Evolutionary conservation across 1,284 basidiomycete species (phyloP).

Genomic region (Fistulina hepatica): DNA sequence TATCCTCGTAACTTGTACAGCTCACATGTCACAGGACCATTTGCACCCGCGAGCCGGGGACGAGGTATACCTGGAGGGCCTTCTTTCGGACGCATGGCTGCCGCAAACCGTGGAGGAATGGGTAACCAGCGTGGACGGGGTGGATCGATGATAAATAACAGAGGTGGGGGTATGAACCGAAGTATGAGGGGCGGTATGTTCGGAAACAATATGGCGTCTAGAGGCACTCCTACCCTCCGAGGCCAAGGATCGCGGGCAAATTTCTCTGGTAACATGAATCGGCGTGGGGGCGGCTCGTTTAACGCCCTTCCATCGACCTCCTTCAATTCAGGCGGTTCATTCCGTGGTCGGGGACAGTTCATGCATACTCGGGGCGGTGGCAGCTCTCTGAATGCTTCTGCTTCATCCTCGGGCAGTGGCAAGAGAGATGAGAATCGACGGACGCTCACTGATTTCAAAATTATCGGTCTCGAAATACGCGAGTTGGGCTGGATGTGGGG

Average conservation of each 20-base stretch:
- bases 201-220: conserved; percentile 28
- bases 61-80: conserved; percentile 17
- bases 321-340: conserved; percentile 28
- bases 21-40: too few relatives aligned
- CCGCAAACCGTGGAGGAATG: conserved; percentile 21
- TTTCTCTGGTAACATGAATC: conserved; percentile 48
- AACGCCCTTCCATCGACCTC: conserved; percentile 28
- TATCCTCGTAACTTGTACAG: too few relatives aligned
- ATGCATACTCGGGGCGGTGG: conserved; percentile 31
- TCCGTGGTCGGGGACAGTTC: conserved; percentile 34
- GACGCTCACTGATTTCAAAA: conserved; percentile 93
- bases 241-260: conserved; percentile 53
- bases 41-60: conserved; percentile 25
- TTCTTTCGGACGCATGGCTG: conserved; percentile 26
- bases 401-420: conserved; percentile 37
- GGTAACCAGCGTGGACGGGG: conserved; percentile 10
- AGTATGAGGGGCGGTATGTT: conserved; percentile 33
- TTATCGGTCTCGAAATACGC: conserved; percentile 76
- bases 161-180: conserved; percentile 27
- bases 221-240: conserved; percentile 33
- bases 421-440: conserved; percentile 75
- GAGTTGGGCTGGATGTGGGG: conserved; percentile 71
- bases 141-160: conserved; percentile 29
- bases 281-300: conserved; percentile 58
- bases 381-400: conserved; percentile 41